Evolutionary conservation across 371 early-diverging fungal species (phyloP).

Genomic region (Circinella minor): DNA sequence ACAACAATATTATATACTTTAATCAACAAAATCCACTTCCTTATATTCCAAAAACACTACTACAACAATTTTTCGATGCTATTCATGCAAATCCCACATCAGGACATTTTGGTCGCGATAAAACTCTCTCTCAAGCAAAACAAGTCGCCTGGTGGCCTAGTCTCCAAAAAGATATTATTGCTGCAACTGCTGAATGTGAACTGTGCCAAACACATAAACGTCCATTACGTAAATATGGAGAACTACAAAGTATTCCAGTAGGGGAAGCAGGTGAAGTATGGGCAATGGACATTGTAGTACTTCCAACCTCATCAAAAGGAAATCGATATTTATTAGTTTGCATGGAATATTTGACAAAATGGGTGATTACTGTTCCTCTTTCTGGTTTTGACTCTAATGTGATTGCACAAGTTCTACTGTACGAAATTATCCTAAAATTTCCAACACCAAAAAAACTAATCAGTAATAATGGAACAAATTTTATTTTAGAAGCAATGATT

Average conservation of each 20-base stretch:
- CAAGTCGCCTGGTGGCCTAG: neutral
- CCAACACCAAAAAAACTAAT: neutral
- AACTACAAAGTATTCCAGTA: neutral
- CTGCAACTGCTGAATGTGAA: neutral
- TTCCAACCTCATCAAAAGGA: constrained; percentile 16
- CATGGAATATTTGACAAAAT: constrained; percentile 28
- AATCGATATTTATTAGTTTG: constrained; percentile 25
- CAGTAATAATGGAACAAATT: constrained; percentile 23
- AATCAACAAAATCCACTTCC: neutral
- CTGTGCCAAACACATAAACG: neutral
- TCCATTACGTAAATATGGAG: neutral
- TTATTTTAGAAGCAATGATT: constrained; percentile 18
- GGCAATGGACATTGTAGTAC: constrained; percentile 26
- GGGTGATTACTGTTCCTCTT: constrained; percentile 18
- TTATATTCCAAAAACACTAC: neutral
- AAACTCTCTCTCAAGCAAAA: neutral
- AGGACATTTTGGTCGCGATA: neutral
- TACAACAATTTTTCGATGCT: neutral
- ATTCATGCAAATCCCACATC: neutral
- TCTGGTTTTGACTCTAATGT: neutral
- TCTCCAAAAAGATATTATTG: neutral
- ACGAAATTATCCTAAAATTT: constrained; percentile 1
- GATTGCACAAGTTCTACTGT: neutral
- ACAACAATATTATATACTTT: neutral
- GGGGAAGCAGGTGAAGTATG: constrained; percentile 21